These are phyloP conservation scores for Penicillium psychrosexuale DNA, from an alignment of 2,329 filamentous ascomycete genomes.

Conservation along the genomic window DNA sequence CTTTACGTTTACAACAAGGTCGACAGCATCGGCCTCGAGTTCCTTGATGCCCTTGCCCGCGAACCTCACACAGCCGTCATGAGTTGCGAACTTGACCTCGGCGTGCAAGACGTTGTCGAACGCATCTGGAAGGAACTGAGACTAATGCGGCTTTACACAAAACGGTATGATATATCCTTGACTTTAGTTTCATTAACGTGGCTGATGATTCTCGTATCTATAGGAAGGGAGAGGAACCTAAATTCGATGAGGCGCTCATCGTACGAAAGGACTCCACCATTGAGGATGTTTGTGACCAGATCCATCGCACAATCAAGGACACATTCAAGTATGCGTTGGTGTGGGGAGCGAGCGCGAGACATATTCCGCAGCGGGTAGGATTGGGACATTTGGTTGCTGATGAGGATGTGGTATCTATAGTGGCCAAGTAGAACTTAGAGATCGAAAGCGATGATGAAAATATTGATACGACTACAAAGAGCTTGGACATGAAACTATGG, in stretches of 20 bases:
- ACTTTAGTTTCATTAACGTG: not conserved
- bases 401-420: slow-evolving; percentile 67
- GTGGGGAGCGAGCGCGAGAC: slow-evolving; percentile 93
- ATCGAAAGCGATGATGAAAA: slow-evolving; percentile 5
- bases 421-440: slow-evolving; percentile 44
- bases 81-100: slow-evolving; percentile 93
- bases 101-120: slow-evolving; percentile 89
- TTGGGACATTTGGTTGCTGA: slow-evolving; percentile 73
- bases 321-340: slow-evolving; percentile 98
- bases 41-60: slow-evolving; percentile 84
- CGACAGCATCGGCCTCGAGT: slow-evolving; percentile 88
- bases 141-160: slow-evolving; percentile 91
- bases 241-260: slow-evolving; percentile 88
- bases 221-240: slow-evolving; percentile 83
- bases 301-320: slow-evolving; percentile 92
- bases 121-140: slow-evolving; percentile 90
- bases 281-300: slow-evolving; percentile 94
- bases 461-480: slow-evolving; percentile 8
- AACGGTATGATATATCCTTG: slow-evolving; percentile 49
- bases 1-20: slow-evolving; percentile 99
- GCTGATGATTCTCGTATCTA: slow-evolving; percentile 10
- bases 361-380: slow-evolving; percentile 90
- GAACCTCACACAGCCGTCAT: slow-evolving; percentile 95
- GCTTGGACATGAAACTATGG: slow-evolving; percentile 1
- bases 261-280: slow-evolving; percentile 84